Percentiles rank a stretch among this genome's conserved stretches.
Evolutionary conservation across 805 yeast genomes (phyloP).

Genomic region (Saccharomycopsis fodiens): DNA sequence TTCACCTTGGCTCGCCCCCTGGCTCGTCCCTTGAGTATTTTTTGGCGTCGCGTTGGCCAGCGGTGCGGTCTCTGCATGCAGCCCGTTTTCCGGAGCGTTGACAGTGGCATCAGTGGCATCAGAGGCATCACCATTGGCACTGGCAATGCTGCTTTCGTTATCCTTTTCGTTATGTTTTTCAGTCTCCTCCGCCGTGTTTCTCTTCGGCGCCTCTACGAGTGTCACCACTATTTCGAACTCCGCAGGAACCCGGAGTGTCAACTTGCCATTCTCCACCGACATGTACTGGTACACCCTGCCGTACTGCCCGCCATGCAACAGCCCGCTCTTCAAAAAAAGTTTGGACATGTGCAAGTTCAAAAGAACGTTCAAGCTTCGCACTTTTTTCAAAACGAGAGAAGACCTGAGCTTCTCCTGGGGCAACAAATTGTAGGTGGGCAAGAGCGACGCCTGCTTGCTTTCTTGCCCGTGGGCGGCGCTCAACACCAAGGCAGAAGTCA

Average conservation of each 20-base stretch:
- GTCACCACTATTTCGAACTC: constrained; percentile 18
- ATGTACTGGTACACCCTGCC: not conserved
- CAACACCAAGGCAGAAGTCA: constrained; percentile 81
- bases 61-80: too few relatives aligned
- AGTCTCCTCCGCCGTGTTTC: not conserved
- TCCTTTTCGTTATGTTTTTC: too few relatives aligned
- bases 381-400: constrained; percentile 6
- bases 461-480: constrained; percentile 40
- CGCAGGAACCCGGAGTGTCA: constrained; percentile 6
- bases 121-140: too few relatives aligned
- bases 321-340: not conserved
- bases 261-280: constrained; percentile 16
- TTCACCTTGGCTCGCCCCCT: not conserved
- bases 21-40: not conserved
- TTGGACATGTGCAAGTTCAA: constrained; percentile 15
- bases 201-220: constrained; percentile 1
- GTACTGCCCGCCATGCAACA: not conserved
- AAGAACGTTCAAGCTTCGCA: constrained; percentile 13
- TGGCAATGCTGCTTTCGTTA: too few relatives aligned
- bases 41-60: too few relatives aligned
- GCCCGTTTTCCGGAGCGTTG: too few relatives aligned
- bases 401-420: constrained; percentile 1
- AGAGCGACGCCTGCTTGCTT: constrained; percentile 6
- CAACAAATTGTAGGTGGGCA: constrained; percentile 18
- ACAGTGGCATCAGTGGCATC: too few relatives aligned